Percentiles rank a stretch among this genome's conserved stretches.
phyloP scores from a whole-genome alignment of 1,284 basidiomycete genomes.

The Fistulina hepatica region DNA sequence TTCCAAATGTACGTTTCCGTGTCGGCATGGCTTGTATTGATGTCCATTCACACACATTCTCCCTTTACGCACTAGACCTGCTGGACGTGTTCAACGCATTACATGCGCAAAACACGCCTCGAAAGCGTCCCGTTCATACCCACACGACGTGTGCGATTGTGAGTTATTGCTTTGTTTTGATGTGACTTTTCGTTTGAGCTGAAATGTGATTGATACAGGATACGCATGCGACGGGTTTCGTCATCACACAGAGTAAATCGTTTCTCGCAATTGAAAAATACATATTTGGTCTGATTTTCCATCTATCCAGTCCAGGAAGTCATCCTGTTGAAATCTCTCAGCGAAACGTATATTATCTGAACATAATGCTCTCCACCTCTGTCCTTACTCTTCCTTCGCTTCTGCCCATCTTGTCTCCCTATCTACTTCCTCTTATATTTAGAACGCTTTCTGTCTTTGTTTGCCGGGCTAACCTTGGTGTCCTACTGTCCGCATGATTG shows the following conservation, averaged over 20 bases:
- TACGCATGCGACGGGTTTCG: constrained; percentile 34
- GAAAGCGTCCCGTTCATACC: constrained; percentile 35
- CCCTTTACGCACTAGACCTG: constrained; percentile 19
- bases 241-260: constrained; percentile 36
- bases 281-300: constrained; percentile 1
- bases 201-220: constrained; percentile 33
- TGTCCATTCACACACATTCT: constrained; percentile 5
- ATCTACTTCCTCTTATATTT: too few relatives aligned
- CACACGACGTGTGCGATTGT: constrained; percentile 47
- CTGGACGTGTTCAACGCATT: constrained; percentile 38
- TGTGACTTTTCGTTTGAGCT: constrained; percentile 4
- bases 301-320: constrained; percentile 32
- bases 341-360: constrained; percentile 13
- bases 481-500: too few relatives aligned
- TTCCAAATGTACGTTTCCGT: constrained; percentile 35
- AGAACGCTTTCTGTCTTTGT: too few relatives aligned
- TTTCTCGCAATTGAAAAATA: constrained; percentile 2
- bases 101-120: constrained; percentile 37
- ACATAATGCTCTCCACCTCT: too few relatives aligned
- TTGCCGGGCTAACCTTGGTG: too few relatives aligned
- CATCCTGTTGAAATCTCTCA: constrained; percentile 17
- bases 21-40: not conserved
- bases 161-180: constrained; percentile 16
- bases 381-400: too few relatives aligned
- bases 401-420: too few relatives aligned